Conservation (phyloP, 768 basidiomycete genomes). For the Trametes gibbosa region DNA sequence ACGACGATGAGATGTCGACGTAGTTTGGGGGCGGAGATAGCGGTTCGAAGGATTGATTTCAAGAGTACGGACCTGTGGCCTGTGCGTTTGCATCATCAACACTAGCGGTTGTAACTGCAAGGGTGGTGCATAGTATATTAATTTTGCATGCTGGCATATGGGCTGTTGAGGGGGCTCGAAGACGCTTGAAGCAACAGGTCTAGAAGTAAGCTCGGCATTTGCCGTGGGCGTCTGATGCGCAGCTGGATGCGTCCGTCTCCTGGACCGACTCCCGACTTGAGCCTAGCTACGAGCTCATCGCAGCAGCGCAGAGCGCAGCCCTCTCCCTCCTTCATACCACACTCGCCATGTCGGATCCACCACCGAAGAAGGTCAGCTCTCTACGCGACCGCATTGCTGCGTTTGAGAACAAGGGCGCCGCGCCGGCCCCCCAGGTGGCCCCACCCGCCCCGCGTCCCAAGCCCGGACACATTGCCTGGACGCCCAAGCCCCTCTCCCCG, state of each 20-base stretch:
- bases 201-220: not conserved
- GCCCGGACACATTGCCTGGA: conserved; percentile 66
- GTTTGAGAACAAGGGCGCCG: conserved; percentile 63
- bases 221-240: not conserved
- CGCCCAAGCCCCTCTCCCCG: conserved; percentile 57
- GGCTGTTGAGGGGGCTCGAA: too few relatives aligned
- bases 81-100: too few relatives aligned
- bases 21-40: too few relatives aligned
- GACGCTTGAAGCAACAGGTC: too few relatives aligned
- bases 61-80: too few relatives aligned
- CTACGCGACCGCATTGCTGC: conserved; percentile 87
- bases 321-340: conserved; percentile 6
- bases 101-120: too few relatives aligned
- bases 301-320: conserved; percentile 3
- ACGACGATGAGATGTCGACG: too few relatives aligned
- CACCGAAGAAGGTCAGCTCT: conserved; percentile 48
- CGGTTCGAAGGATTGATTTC: too few relatives aligned
- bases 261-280: too few relatives aligned
- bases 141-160: too few relatives aligned
- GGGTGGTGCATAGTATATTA: too few relatives aligned
- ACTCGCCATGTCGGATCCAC: conserved; percentile 25
- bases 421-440: conserved; percentile 33
- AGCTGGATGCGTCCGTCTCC: too few relatives aligned
- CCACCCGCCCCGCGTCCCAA: conserved; percentile 55
- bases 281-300: conserved; percentile 3